Percentiles rank a stretch among this genome's conserved stretches.
Conservation (phyloP, 805 yeast genomes). For the Pichia occidentalis region DNA sequence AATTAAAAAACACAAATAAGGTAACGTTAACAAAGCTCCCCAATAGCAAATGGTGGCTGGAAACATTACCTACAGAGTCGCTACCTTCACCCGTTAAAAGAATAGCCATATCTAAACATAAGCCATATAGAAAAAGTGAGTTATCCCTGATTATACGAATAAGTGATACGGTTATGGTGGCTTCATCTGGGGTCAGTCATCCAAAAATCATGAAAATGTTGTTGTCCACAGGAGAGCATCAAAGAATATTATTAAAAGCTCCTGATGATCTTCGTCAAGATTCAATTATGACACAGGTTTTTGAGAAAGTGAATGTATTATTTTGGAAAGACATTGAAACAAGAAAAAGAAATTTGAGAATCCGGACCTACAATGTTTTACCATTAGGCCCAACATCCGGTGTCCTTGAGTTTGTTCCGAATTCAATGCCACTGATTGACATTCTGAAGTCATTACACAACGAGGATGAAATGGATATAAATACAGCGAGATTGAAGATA, state of each 20-base stretch:
- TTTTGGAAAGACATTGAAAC: slow-evolving; percentile 51
- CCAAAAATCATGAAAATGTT: slow-evolving; percentile 69
- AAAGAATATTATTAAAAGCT: slow-evolving; percentile 67
- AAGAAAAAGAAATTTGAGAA: slow-evolving; percentile 46
- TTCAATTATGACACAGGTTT: slow-evolving; percentile 96
- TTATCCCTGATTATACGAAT: slow-evolving; percentile 36
- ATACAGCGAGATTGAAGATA: slow-evolving; percentile 61
- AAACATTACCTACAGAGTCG: slow-evolving; percentile 34
- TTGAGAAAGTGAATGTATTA: slow-evolving; percentile 72
- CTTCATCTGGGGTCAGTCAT: slow-evolving; percentile 75
- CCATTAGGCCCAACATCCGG: slow-evolving; percentile 89
- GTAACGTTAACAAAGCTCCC: slow-evolving; percentile 32
- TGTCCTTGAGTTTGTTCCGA: slow-evolving; percentile 79
- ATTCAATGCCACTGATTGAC: slow-evolving; percentile 67
- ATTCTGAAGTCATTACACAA: slow-evolving; percentile 60
- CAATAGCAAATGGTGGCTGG: slow-evolving; percentile 54
- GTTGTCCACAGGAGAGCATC: slow-evolving; percentile 51
- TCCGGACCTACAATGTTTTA: slow-evolving; percentile 82
- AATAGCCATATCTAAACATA: slow-evolving; percentile 37
- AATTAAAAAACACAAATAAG: slow-evolving; percentile 30
- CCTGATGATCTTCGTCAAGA: slow-evolving; percentile 93
- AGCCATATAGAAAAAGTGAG: slow-evolving; percentile 32
- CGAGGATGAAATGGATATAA: slow-evolving; percentile 41
- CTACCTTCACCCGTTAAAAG: slow-evolving; percentile 65
- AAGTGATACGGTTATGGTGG: slow-evolving; percentile 45